Conservation (phyloP, 805 yeast species). For the Ogataea minuta region DNA sequence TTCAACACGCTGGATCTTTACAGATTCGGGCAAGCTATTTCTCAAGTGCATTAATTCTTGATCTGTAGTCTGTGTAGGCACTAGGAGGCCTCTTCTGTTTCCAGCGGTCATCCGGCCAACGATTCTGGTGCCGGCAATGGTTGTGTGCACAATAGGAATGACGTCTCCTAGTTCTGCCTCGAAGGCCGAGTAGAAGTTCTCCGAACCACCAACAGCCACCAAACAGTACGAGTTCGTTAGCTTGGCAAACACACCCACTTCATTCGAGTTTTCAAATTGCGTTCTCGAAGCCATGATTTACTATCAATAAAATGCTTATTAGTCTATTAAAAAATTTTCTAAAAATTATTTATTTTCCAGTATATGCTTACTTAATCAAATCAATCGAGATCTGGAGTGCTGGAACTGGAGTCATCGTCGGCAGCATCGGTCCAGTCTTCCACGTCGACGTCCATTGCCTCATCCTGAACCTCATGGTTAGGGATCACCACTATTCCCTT, state of each 20-base stretch:
- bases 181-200: conserved; percentile 80
- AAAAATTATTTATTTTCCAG: conserved; percentile 1
- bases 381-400: conserved; percentile 26
- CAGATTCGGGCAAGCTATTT: conserved; percentile 92
- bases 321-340: conserved; percentile 1
- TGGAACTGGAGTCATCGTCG: conserved; percentile 50
- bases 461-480: conserved; percentile 68
- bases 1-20: conserved; percentile 95
- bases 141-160: conserved; percentile 93
- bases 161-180: conserved; percentile 98
- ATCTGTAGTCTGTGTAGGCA: conserved; percentile 97
- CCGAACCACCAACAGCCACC: conserved; percentile 96
- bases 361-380: too few species aligned
- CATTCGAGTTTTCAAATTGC: conserved; percentile 82
- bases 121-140: conserved; percentile 97
- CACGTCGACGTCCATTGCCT: conserved; percentile 52
- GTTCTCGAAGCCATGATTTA: conserved; percentile 63
- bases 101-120: conserved; percentile 99
- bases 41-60: conserved; percentile 97
- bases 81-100: conserved; percentile 94
- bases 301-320: neutral
- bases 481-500: conserved; percentile 79
- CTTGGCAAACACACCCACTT: conserved; percentile 92
- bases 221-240: conserved; percentile 94
- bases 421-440: conserved; percentile 64